Evolutionary conservation across 148 eudicot genomes (phyloP).

Genomic region (Tetragonia tetragonoides): DNA sequence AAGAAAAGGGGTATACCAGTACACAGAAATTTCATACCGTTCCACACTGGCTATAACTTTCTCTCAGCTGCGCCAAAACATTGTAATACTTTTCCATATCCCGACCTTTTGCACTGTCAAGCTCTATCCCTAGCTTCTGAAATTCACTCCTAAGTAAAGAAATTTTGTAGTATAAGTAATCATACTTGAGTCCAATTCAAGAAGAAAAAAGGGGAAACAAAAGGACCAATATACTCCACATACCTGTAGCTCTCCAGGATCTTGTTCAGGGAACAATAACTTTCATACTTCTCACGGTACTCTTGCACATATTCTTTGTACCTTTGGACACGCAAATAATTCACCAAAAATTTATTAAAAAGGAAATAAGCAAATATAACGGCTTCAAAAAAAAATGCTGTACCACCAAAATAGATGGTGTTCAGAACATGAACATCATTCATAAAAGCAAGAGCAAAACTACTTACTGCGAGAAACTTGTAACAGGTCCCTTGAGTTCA

Average conservation of each 20-base stretch:
- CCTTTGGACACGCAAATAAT: constrained; percentile 40
- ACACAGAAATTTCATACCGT: constrained; percentile 46
- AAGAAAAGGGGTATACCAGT: neutral
- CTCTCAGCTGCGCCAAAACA: constrained; percentile 58
- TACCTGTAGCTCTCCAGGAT: constrained; percentile 74
- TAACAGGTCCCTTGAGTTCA: constrained; percentile 83
- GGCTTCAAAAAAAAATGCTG: neutral
- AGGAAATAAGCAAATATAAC: neutral
- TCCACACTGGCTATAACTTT: constrained; percentile 80
- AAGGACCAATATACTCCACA: neutral
- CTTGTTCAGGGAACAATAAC: constrained; percentile 69
- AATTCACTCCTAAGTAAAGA: constrained; percentile 58
- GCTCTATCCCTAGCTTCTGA: constrained; percentile 65
- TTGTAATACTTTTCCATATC: constrained; percentile 59
- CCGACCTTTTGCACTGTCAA: constrained; percentile 66
- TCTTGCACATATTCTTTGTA: constrained; percentile 78
- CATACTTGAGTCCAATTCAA: neutral
- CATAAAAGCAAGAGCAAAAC: constrained; percentile 3
- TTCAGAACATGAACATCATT: constrained; percentile 5
- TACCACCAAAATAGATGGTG: neutral
- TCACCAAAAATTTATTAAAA: neutral
- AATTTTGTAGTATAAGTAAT: constrained; percentile 7
- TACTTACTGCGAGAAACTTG: constrained; percentile 72
- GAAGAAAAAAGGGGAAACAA: neutral
- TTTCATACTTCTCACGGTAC: constrained; percentile 81